Evolutionary conservation across 2,329 filamentous ascomycete species (phyloP).

Genomic region (Pseudomassariella vexata): DNA sequence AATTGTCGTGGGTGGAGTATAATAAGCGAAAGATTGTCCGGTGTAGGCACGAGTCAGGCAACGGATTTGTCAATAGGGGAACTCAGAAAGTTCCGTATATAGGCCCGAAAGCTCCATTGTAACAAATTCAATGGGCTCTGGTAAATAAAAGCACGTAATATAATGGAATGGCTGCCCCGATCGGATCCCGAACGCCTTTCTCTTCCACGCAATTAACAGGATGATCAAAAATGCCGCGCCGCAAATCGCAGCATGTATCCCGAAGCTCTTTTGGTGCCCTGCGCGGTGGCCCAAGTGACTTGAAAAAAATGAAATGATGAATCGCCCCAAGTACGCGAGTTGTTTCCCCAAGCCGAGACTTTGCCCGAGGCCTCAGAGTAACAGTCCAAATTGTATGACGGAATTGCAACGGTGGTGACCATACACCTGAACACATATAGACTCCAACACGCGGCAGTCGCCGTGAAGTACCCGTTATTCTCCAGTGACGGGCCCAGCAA

Average conservation of each 20-base stretch:
- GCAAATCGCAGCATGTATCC: slow-evolving; percentile 39
- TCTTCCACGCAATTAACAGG: slow-evolving; percentile 27
- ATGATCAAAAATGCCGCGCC: slow-evolving; percentile 28
- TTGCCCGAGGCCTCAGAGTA: slow-evolving; percentile 52
- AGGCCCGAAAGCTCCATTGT: too few species aligned
- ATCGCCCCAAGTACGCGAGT: slow-evolving; percentile 40
- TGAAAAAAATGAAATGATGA: slow-evolving; percentile 49
- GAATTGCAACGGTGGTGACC: slow-evolving; percentile 45
- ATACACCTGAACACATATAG: slow-evolving; percentile 51
- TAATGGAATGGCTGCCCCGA: too few species aligned
- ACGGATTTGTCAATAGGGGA: too few species aligned
- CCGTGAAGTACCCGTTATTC: slow-evolving; percentile 45
- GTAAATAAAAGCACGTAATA: too few species aligned
- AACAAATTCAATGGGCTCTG: too few species aligned
- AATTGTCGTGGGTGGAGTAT: too few species aligned
- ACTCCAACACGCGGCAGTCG: slow-evolving; percentile 42
- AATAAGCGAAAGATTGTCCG: too few species aligned
- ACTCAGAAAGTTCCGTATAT: too few species aligned
- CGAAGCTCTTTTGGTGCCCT: slow-evolving; percentile 39
- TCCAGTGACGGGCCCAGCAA: slow-evolving; percentile 47
- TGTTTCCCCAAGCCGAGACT: slow-evolving; percentile 46
- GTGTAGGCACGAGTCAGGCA: too few species aligned
- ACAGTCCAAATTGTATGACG: slow-evolving; percentile 45
- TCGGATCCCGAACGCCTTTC: slow-evolving; percentile 30
- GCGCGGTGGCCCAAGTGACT: slow-evolving; percentile 39